Conservation (phyloP, 1,284 basidiomycete species). For the Termitomyces sp. region DNA sequence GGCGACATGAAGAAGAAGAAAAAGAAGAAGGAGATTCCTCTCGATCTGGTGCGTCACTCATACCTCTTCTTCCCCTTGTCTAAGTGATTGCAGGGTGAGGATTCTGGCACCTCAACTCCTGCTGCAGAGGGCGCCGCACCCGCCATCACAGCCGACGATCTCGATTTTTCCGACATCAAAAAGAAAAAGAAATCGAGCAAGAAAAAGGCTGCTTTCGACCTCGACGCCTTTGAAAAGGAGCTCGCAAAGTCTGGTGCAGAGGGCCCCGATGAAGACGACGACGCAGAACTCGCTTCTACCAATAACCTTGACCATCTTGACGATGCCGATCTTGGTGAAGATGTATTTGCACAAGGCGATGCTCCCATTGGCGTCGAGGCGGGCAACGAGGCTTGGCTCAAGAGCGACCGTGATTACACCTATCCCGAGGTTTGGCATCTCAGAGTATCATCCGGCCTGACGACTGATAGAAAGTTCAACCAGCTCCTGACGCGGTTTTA, state of each 20-base stretch:
- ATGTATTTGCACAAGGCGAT: slow-evolving; percentile 71
- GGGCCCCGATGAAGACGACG: slow-evolving; percentile 56
- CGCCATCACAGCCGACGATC: slow-evolving; percentile 48
- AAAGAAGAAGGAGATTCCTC: slow-evolving; percentile 85
- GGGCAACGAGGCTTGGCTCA: slow-evolving; percentile 83
- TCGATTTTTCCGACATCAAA: slow-evolving; percentile 83
- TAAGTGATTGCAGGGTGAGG: slow-evolving; percentile 43
- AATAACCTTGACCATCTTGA: slow-evolving; percentile 65
- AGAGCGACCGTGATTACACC: slow-evolving; percentile 90
- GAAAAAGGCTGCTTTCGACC: slow-evolving; percentile 69
- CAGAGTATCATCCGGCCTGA: slow-evolving; percentile 11
- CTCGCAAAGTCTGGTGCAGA: slow-evolving; percentile 58
- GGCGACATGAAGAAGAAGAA: slow-evolving; percentile 90
- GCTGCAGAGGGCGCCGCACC: slow-evolving; percentile 31
- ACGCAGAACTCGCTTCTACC: slow-evolving; percentile 58
- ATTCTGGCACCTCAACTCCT: slow-evolving; percentile 61
- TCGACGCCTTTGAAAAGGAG: slow-evolving; percentile 90
- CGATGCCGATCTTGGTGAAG: slow-evolving; percentile 80
- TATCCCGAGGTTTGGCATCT: slow-evolving; percentile 79
- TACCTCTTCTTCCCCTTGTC: neutral
- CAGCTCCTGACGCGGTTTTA: slow-evolving; percentile 94
- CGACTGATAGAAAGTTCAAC: neutral
- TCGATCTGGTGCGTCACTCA: slow-evolving; percentile 63
- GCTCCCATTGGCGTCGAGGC: slow-evolving; percentile 53
- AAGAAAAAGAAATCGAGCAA: slow-evolving; percentile 81